Base-by-base conservation (phyloP, 805 yeast genomes). In the Huiozyma naganishii region DNA sequence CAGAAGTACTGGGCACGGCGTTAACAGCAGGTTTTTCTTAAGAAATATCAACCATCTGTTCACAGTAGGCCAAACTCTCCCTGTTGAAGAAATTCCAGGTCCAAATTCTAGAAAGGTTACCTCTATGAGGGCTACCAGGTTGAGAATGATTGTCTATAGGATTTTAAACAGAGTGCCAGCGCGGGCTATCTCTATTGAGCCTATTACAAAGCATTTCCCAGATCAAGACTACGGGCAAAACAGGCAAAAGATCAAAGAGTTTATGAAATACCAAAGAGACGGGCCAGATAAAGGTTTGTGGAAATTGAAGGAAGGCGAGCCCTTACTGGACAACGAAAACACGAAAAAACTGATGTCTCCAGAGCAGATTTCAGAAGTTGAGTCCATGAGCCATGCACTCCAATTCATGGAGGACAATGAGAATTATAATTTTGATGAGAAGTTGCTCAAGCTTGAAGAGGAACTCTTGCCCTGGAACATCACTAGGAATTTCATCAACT, bases 221-320 rank as follows among this genome's bases (percentile, higher is more conserved):
- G 97, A 88, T 52, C 97, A 89, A 62, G 89, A 84, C 57, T 97
- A 92, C 57, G 89, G 90, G 86, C 98, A 92, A 61, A 90, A 87
- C 59, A 75, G 98, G 54, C 97, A 90, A 65, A 73, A 96, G 48
- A 72, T 92, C 45, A 92, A 92, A 62, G 98, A 92, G 65, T 92
- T 92, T 54, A 92, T 92, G 98, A 97, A 89, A 55, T 92, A 85
- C 55, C 97, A 90, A 65, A 72, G 97, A 53, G 79, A 82, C 34
- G 97, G 97, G 9, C 86, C 82, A 6, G 97, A 89, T 62, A 95
- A 88, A 53, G 96, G 97, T 0, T 83, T 69, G 55, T 92, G 98
- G 98, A 90, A 88, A 57, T 71, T 92, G 45, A 86, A 86, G 55
- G 71, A 74, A 1, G 66, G 70, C 4, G 83, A 78, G 39, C 70